A percentile compares a stretch with the other conserved stretches of the same genome.
Conservation (phyloP, 768 basidiomycete species). For the Boletus sensibilis region DNA sequence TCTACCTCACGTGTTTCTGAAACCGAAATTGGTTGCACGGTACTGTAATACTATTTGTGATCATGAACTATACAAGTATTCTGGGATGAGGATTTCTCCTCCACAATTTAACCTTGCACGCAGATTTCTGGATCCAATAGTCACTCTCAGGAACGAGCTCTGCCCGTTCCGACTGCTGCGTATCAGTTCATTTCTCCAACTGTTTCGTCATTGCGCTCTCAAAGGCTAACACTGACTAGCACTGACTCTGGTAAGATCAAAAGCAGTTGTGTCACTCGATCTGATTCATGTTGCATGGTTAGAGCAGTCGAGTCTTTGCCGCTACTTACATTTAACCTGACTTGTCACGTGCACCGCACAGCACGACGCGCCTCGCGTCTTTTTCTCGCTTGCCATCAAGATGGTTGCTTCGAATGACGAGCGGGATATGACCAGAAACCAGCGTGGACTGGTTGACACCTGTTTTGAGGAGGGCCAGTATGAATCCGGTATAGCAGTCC, state of each 20-base stretch:
- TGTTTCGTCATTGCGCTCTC: neutral
- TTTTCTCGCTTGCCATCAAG: neutral
- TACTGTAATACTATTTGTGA: neutral
- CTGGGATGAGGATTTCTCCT: neutral
- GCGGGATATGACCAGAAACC: conserved; percentile 46
- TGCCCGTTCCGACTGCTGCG: neutral
- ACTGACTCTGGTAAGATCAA: neutral
- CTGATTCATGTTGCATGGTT: neutral
- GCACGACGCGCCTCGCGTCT: conserved; percentile 9
- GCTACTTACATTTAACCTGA: neutral
- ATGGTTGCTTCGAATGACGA: conserved; percentile 29
- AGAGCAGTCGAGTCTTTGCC: neutral
- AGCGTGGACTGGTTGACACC: conserved; percentile 61
- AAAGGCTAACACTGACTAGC: neutral
- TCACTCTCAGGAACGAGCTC: neutral
- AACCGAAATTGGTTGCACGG: neutral
- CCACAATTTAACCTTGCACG: neutral
- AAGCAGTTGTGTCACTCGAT: neutral
- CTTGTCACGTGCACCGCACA: conserved; percentile 25
- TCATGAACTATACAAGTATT: neutral
- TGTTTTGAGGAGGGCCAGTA: conserved; percentile 79
- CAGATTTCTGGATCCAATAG: neutral
- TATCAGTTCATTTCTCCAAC: neutral
- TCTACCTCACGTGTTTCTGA: neutral
- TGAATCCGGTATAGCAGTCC: conserved; percentile 59